Evolutionary conservation across 768 basidiomycete species (phyloP).

Genomic region (Trametes elegans): DNA sequence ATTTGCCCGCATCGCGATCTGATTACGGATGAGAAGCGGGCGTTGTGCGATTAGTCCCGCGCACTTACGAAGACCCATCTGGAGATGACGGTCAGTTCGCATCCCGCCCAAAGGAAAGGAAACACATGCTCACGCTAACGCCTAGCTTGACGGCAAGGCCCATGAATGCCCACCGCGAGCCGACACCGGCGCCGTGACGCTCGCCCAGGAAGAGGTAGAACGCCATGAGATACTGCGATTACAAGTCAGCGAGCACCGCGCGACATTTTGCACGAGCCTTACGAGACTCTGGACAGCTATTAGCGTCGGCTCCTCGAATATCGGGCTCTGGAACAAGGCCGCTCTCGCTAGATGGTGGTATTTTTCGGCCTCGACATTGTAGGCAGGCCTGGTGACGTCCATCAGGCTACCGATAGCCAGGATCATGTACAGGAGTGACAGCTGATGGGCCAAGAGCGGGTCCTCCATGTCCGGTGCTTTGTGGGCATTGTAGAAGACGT

Average conservation of each 20-base stretch:
- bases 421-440: conserved; percentile 62
- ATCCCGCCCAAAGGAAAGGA: background rate
- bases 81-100: conserved; percentile 10
- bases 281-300: conserved; percentile 64
- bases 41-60: background rate
- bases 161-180: conserved; percentile 70
- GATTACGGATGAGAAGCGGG: background rate
- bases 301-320: conserved; percentile 65
- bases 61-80: conserved; percentile 68
- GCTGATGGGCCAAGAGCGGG: conserved; percentile 47
- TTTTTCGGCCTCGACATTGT: conserved; percentile 56
- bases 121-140: conserved; percentile 49
- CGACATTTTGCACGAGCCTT: conserved; percentile 33
- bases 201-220: conserved; percentile 45
- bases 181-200: conserved; percentile 45
- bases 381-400: conserved; percentile 54
- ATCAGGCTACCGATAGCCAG: conserved; percentile 63
- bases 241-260: conserved; percentile 20
- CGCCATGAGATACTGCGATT: conserved; percentile 55
- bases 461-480: conserved; percentile 41
- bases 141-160: conserved; percentile 68
- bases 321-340: conserved; percentile 58
- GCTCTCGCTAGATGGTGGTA: conserved; percentile 61
- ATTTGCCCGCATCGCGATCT: conserved; percentile 70
- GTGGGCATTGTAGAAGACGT: conserved; percentile 50